Evolutionary conservation across 805 yeast species (phyloP).

Genomic region (Candida railenensis): DNA sequence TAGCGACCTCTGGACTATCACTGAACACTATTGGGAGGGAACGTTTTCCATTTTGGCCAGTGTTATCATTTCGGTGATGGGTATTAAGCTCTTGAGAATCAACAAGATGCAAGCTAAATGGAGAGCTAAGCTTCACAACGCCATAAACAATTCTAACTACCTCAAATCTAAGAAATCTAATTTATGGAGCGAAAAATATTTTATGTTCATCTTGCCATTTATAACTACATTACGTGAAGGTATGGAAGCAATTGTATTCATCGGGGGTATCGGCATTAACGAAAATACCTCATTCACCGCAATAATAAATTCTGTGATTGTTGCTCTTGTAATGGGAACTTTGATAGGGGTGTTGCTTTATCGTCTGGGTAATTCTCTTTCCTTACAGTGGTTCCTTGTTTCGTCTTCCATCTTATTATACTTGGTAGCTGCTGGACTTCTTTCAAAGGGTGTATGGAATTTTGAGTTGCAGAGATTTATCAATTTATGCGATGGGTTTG

Average conservation of each 20-base stretch:
- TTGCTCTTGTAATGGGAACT: slow-evolving; percentile 30
- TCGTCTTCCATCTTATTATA: slow-evolving; percentile 40
- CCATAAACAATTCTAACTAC: slow-evolving; percentile 23
- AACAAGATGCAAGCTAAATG: slow-evolving; percentile 46
- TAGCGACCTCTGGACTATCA: slow-evolving; percentile 42
- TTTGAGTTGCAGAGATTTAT: slow-evolving; percentile 41
- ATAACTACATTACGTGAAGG: slow-evolving; percentile 42
- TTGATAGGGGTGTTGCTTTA: slow-evolving; percentile 35
- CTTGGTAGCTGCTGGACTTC: slow-evolving; percentile 43
- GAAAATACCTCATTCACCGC: slow-evolving; percentile 31
- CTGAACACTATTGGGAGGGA: slow-evolving; percentile 52
- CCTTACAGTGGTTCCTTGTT: slow-evolving; percentile 41
- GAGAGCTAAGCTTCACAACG: slow-evolving; percentile 34
- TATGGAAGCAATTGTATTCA: slow-evolving; percentile 42
- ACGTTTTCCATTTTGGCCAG: slow-evolving; percentile 44
- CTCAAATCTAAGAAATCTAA: slow-evolving; percentile 9
- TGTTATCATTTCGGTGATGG: slow-evolving; percentile 46
- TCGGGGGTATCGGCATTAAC: slow-evolving; percentile 42
- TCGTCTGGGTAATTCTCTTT: slow-evolving; percentile 40
- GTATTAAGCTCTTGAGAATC: slow-evolving; percentile 42
- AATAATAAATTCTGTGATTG: slow-evolving; percentile 27
- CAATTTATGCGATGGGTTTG: slow-evolving; percentile 38
- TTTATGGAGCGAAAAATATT: slow-evolving; percentile 29
- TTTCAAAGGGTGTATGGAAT: slow-evolving; percentile 45
- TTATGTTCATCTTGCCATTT: slow-evolving; percentile 39